These are phyloP conservation scores for Debaryomyces maramus DNA, from an alignment of 805 yeast species.

Conservation along the genomic window DNA sequence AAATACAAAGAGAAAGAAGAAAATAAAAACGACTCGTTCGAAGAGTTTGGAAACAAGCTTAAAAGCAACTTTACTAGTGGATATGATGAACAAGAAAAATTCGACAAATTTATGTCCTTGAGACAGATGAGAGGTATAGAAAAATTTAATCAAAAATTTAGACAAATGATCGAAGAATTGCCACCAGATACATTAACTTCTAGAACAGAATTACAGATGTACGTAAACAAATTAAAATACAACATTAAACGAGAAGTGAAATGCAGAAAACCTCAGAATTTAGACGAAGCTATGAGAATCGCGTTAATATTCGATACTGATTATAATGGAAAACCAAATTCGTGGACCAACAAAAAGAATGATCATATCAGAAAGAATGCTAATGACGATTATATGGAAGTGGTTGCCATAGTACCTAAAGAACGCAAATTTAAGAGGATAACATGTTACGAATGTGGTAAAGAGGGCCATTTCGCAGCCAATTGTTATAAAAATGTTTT, in stretches of 20 bases:
- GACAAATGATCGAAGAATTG: not conserved
- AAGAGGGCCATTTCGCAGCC: not conserved
- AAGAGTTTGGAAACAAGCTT: not conserved
- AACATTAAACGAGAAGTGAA: not conserved
- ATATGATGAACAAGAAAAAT: not conserved
- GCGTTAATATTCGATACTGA: not conserved
- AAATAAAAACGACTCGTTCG: not conserved
- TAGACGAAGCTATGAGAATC: not conserved
- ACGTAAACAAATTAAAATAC: too few relatives aligned
- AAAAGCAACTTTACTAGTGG: too few relatives aligned
- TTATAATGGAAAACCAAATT: not conserved
- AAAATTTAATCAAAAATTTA: not conserved
- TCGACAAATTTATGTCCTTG: not conserved
- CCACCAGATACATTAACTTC: not conserved
- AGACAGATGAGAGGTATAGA: not conserved
- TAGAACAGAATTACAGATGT: too few relatives aligned
- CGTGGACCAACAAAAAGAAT: not conserved
- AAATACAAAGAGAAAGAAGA: not conserved
- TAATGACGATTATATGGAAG: not conserved
- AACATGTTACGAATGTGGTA: not conserved
- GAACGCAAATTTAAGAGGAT: not conserved
- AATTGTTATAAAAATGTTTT: not conserved
- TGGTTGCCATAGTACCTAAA: not conserved
- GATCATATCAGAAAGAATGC: not conserved
- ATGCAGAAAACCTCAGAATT: not conserved